A percentile compares a stretch with the other conserved stretches of the same genome.
These are phyloP conservation scores for Eremochloa ophiuroides DNA, from an alignment of 176 grass and related monocot species.

Conservation along the genomic window DNA sequence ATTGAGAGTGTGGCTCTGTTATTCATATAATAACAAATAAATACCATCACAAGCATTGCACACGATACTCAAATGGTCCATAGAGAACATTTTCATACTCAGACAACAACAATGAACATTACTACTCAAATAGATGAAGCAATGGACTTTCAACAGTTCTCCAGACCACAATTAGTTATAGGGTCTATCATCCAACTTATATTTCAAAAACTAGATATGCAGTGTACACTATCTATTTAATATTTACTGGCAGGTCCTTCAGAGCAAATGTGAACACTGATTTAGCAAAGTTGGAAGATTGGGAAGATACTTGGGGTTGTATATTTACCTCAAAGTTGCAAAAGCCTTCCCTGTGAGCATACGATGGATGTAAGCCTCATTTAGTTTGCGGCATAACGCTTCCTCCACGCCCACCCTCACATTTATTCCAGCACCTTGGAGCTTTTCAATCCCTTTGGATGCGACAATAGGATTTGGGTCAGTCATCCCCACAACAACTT, in stretches of 20 bases:
- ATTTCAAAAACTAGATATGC: not conserved
- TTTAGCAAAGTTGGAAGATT: not conserved
- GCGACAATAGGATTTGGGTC: conserved; percentile 93
- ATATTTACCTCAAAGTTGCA: conserved; percentile 72
- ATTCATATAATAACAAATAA: not conserved
- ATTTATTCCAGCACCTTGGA: conserved; percentile 60
- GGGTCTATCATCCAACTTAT: not conserved
- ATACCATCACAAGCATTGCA: not conserved
- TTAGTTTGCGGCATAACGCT: conserved; percentile 58
- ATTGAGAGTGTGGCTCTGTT: conserved; percentile 69
- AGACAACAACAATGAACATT: not conserved
- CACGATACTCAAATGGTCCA: not conserved
- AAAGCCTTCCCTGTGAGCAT: conserved; percentile 82
- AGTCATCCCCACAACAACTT: conserved; percentile 84
- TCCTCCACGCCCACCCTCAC: conserved; percentile 67
- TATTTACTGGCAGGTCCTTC: not conserved
- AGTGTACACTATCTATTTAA: not conserved
- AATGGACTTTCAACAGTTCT: not conserved
- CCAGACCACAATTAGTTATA: not conserved
- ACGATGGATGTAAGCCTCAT: conserved; percentile 77
- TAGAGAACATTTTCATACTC: not conserved
- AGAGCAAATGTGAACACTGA: not conserved
- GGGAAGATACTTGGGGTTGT: not conserved
- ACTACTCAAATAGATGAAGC: not conserved
- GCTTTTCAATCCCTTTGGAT: conserved; percentile 85